Percentiles rank a stretch among this genome's conserved stretches.
Evolutionary conservation across 768 basidiomycete genomes (phyloP).

Genomic region (Calvatia gigantea): DNA sequence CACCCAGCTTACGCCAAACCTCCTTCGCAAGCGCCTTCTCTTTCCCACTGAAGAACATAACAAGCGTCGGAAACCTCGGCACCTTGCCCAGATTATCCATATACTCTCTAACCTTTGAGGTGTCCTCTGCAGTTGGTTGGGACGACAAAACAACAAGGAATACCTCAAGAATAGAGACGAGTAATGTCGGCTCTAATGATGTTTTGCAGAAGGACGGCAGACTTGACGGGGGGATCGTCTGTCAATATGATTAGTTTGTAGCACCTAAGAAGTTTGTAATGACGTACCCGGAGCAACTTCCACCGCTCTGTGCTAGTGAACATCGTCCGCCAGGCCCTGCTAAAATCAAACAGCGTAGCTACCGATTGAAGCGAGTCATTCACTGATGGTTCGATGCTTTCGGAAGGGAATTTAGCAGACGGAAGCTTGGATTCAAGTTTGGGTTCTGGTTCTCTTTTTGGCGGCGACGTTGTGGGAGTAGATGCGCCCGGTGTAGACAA

Average conservation of each 20-base stretch:
- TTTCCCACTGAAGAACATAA: slow-evolving; percentile 53
- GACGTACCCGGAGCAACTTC: slow-evolving; percentile 51
- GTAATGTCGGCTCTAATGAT: slow-evolving; percentile 63
- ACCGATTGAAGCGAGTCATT: slow-evolving; percentile 24
- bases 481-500: background rate
- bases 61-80: slow-evolving; percentile 59
- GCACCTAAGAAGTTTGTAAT: background rate
- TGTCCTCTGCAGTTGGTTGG: slow-evolving; percentile 16
- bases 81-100: slow-evolving; percentile 51
- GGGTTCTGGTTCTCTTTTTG: too few relatives aligned
- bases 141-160: slow-evolving; percentile 33
- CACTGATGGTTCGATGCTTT: background rate
- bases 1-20: slow-evolving; percentile 42
- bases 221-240: slow-evolving; percentile 53
- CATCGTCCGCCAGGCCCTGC: slow-evolving; percentile 50
- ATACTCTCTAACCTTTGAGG: slow-evolving; percentile 36
- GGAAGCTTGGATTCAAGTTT: background rate
- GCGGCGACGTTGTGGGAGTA: background rate
- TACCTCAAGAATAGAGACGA: slow-evolving; percentile 53
- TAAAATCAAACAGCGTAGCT: slow-evolving; percentile 60
- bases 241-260: background rate
- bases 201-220: slow-evolving; percentile 65
- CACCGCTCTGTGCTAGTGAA: slow-evolving; percentile 44
- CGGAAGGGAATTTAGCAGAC: background rate
- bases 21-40: slow-evolving; percentile 49